These are phyloP conservation scores for Galerina sulciceps DNA, from an alignment of 768 basidiomycete genomes.

Conservation along the genomic window DNA sequence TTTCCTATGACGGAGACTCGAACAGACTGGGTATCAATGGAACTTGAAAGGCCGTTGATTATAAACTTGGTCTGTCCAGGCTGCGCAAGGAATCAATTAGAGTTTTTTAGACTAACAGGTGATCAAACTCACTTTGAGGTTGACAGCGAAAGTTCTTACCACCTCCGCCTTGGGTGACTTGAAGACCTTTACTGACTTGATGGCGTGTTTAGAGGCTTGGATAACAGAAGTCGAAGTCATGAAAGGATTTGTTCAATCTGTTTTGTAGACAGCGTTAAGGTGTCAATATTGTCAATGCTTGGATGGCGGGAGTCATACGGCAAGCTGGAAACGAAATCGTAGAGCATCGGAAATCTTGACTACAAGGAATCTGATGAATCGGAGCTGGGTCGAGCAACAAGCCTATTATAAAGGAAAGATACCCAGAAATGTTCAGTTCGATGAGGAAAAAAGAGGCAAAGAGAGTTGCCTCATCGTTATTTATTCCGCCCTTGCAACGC, in stretches of 20 bases:
- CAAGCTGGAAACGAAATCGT: too few species aligned
- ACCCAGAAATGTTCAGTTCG: too few species aligned
- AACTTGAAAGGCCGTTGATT: slow-evolving; percentile 50
- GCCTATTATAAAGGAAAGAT: too few species aligned
- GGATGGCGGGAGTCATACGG: too few species aligned
- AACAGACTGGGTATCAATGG: slow-evolving; percentile 54
- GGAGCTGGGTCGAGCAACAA: too few species aligned
- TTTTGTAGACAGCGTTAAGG: too few species aligned
- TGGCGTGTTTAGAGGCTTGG: slow-evolving; percentile 43
- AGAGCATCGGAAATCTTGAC: too few species aligned
- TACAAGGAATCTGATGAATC: too few species aligned
- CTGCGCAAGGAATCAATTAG: neutral
- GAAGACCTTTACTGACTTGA: slow-evolving; percentile 62
- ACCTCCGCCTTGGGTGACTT: slow-evolving; percentile 61
- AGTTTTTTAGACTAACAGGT: neutral
- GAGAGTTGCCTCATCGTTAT: too few species aligned
- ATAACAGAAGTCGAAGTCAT: slow-evolving; percentile 24
- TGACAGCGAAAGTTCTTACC: slow-evolving; percentile 51
- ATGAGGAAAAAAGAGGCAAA: too few species aligned
- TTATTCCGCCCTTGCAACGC: too few species aligned
- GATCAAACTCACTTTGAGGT: slow-evolving; percentile 47
- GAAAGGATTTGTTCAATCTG: neutral
- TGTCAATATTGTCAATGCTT: too few species aligned
- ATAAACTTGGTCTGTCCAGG: slow-evolving; percentile 57
- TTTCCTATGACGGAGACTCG: slow-evolving; percentile 54